These are phyloP conservation scores for Debaryomyces coudertii DNA, from an alignment of 1,139 yeast genomes.

Conservation along the genomic window DNA sequence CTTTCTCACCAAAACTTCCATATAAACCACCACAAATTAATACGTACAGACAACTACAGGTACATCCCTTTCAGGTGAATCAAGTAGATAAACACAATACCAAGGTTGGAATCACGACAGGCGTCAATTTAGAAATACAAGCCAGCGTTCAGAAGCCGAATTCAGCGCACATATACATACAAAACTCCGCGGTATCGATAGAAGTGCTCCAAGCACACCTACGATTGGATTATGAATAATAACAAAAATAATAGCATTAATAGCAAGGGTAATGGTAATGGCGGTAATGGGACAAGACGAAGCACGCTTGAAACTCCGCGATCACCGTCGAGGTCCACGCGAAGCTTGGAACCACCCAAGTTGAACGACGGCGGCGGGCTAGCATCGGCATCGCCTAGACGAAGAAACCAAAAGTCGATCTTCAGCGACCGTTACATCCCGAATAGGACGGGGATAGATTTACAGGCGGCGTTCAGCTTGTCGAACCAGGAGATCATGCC, in stretches of 20 bases:
- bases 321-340: conserved; percentile 46
- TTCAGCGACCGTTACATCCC: conserved; percentile 90
- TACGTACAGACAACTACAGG: not conserved
- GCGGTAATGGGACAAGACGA: conserved; percentile 1
- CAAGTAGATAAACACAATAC: not conserved
- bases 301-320: conserved; percentile 39
- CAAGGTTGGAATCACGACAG: not conserved
- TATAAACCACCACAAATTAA: not conserved
- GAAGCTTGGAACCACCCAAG: conserved; percentile 38
- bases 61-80: not conserved
- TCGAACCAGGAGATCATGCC: conserved; percentile 51
- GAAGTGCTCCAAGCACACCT: not conserved
- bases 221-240: conserved; percentile 6
- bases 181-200: not conserved
- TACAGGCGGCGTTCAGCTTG: conserved; percentile 84
- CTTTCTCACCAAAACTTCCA: not conserved
- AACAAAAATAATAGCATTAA: not conserved
- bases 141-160: not conserved
- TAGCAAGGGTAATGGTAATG: not conserved
- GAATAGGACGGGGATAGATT: conserved; percentile 77
- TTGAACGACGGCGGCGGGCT: conserved; percentile 27
- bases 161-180: not conserved
- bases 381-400: conserved; percentile 42
- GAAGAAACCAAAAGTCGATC: conserved; percentile 43
- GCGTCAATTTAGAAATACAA: not conserved